These are phyloP conservation scores for Dipodascus geniculatus DNA, from an alignment of 805 yeast species.

Conservation along the genomic window DNA sequence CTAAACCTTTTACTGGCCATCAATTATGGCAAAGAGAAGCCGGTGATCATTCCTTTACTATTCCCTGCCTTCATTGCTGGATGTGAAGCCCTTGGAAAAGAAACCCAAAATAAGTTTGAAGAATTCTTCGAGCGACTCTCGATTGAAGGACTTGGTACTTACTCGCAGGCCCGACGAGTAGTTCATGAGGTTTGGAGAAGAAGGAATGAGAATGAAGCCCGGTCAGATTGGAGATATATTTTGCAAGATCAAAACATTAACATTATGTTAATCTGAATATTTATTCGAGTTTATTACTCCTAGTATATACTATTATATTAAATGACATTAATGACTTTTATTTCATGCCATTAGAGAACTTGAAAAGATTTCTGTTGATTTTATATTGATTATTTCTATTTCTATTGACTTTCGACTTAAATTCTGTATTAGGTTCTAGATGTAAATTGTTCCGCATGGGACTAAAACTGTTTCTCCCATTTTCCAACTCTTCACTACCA, in stretches of 20 bases:
- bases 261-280: slow-evolving; percentile 41
- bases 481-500: too few relatives aligned
- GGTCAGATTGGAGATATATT: slow-evolving; percentile 69
- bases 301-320: neutral
- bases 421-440: slow-evolving; percentile 14
- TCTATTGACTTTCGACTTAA: too few relatives aligned
- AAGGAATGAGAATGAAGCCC: slow-evolving; percentile 42
- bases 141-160: slow-evolving; percentile 56
- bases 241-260: slow-evolving; percentile 78
- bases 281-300: neutral
- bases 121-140: slow-evolving; percentile 45
- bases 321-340: neutral
- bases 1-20: slow-evolving; percentile 49
- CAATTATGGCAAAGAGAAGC: slow-evolving; percentile 37
- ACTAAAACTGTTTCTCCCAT: too few relatives aligned
- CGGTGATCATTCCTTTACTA: slow-evolving; percentile 60
- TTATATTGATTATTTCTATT: too few relatives aligned
- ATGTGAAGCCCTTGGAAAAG: slow-evolving; percentile 51
- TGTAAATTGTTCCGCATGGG: neutral
- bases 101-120: slow-evolving; percentile 52
- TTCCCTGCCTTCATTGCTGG: slow-evolving; percentile 91
- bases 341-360: too few relatives aligned
- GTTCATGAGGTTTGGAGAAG: slow-evolving; percentile 82
- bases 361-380: too few relatives aligned
- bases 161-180: slow-evolving; percentile 77